Evolutionary conservation across 345 rosid species (phyloP).

Genomic region (Schrenkiella parvula): DNA sequence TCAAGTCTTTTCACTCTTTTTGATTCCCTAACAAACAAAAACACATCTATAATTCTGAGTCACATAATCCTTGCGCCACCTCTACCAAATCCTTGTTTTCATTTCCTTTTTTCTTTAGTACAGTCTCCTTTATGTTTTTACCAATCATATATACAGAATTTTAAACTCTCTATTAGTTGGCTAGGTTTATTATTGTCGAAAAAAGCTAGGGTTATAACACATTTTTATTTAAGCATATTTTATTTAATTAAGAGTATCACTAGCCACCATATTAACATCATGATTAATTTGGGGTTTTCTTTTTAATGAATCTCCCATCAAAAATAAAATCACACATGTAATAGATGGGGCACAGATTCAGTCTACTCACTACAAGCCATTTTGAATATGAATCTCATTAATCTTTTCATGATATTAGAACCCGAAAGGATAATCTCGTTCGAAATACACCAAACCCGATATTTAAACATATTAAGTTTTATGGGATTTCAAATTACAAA

Average conservation of each 20-base stretch:
- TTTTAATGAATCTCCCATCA: too few relatives aligned
- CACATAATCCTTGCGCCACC: slow-evolving; percentile 11
- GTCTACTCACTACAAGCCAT: too few relatives aligned
- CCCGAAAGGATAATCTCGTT: too few relatives aligned
- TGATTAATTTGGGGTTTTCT: too few relatives aligned
- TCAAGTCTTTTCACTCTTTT: slow-evolving; percentile 1
- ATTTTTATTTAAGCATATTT: neutral
- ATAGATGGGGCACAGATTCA: too few relatives aligned
- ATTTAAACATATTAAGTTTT: too few relatives aligned
- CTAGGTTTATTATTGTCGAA: neutral
- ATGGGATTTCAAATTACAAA: too few relatives aligned
- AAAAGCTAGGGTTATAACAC: neutral
- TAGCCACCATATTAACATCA: neutral
- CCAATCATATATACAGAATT: neutral
- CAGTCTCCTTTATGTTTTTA: neutral
- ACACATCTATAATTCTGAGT: neutral
- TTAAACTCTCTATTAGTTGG: neutral
- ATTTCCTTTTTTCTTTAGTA: neutral
- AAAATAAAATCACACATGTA: too few relatives aligned
- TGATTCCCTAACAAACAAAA: slow-evolving; percentile 1
- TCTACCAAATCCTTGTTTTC: neutral
- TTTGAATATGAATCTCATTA: too few relatives aligned
- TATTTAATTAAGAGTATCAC: neutral
- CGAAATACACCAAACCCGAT: too few relatives aligned
- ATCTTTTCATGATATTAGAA: too few relatives aligned